A percentile compares a stretch with the other conserved stretches of the same genome.
phyloP scores from a whole-genome alignment of 2,329 filamentous ascomycete species.

The Diaporthe longicolla region DNA sequence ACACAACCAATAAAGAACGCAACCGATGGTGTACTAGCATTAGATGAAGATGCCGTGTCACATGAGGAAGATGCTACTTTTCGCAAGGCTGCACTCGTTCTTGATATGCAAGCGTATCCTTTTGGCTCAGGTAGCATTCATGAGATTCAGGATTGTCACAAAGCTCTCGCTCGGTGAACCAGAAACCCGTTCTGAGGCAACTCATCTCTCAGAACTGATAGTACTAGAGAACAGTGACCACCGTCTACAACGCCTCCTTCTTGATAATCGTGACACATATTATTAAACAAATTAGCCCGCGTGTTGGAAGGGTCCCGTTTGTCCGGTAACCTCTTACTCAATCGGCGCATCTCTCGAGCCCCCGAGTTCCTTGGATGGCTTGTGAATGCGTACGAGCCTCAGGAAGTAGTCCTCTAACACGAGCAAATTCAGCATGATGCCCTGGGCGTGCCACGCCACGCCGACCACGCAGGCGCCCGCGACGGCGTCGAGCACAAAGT shows the following conservation, averaged over 20 bases:
- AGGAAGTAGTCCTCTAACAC: conserved; percentile 79
- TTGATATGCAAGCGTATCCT: no score
- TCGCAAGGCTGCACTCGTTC: background rate
- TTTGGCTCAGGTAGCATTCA: background rate
- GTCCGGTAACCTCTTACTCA: background rate
- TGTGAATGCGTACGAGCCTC: conserved; percentile 74
- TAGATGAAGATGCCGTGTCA: background rate
- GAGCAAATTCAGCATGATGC: conserved; percentile 72
- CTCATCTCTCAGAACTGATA: background rate
- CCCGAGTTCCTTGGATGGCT: conserved; percentile 58
- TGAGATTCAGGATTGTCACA: background rate
- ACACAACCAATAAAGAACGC: no score
- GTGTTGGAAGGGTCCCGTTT: background rate
- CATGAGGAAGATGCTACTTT: background rate
- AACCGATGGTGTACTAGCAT: no score
- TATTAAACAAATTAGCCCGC: conserved; percentile 10
- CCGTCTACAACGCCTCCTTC: background rate
- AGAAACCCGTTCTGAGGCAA: background rate
- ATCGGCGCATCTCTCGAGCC: conserved; percentile 9
- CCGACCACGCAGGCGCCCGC: conserved; percentile 76
- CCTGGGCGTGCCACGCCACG: conserved; percentile 72
- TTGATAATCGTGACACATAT: background rate
- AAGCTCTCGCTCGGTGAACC: no score
- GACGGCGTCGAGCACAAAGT: conserved; percentile 80
- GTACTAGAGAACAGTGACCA: background rate